Evolutionary conservation across 257 asterid genomes (phyloP), one percentile per base, ranked within the genome.

Genomic region (Galeopsis tetrahit): DNA sequence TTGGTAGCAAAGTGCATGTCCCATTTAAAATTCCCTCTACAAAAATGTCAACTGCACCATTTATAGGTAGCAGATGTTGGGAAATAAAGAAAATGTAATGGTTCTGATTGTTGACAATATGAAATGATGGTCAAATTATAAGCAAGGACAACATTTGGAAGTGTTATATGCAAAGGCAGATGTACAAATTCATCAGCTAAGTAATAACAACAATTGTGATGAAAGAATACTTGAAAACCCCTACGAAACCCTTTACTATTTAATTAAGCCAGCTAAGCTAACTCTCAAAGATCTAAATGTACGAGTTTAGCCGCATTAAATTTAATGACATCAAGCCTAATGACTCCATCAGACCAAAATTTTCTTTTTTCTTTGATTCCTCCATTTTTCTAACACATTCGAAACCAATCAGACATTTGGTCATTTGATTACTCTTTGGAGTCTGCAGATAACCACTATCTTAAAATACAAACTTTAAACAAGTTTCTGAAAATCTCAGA

Each of bases 391-490:
- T 21, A 21, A 34, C 58, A 43, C 34, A 68, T 68, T 68, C 7
- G 4, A 68, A 14, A 51, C 49, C 53, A 10, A 68, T 51, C 36
- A 34, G 52, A 33, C n/a, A 68, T n/a, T 33, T 10, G 35, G 21
- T 35, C 73, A 34, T 35, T 35, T 31, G 17, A 34, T 52, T 51
- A 34, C 17, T 38, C 73, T 10, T 34, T 52, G 14, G 40, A 43
- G 13, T 43, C 40, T 43, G 57, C 58, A 42, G 10, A 21, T 10
- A 43, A 28, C 34, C 57, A 65, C 39, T 13, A 4, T 46, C 58
- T 65, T 65, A 28, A 44, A 21, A 44, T 63, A 14, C 69, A 63
- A 40, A 40, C 10, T 28, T 44, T 43, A 52, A 65, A 65, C 11
- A 14, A 32, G 40, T 65, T 65, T 28, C 57, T 10, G 40, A 44